Evolutionary conservation across 352 stramenopile species (phyloP), one percentile per base, ranked within the genome.

Genomic region (Globisporangium uncinulatum): DNA sequence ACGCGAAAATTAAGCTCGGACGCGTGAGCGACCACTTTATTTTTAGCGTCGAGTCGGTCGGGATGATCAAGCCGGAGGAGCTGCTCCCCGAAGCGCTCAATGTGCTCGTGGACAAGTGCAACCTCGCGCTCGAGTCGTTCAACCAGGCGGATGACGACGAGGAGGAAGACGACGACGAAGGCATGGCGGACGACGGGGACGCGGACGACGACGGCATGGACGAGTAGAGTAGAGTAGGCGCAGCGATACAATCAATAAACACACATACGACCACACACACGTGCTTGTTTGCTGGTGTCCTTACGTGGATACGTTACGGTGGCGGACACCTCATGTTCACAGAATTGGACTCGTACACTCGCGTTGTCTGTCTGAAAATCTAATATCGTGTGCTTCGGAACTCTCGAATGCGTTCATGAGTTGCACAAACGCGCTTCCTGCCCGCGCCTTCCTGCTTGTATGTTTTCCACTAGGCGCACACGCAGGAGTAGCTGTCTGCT

Each of bases 1-100:
- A 87, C 32, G 82, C 94, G 11, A 90, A 85, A 52, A 89, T 99
- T 29, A 73, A 79, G 56, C 87, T 99, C 19, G 88, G 76, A 37
- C 85, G 96, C 44, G 83, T 97, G 59, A 90, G 83, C 39, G 87
- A 99, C 73, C 95, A 99, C 72, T 99, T 99, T 69, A 98, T 99
- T 68, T 99, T 92, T 57, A 91, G 73, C 48, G 61, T 94, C 61
- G 84, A 94, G 65, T 87, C 79, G 6, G 84, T 92, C 4, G 84
- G 84, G 51, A 94, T 94, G 84, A 86, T 92, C 60, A 91, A 91
- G 43, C 74, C 82, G 1, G 80, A 94, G 51, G 84, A 94, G 66
- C 62, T 94, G 37, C 54, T 94, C 46, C 69, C 74, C 4, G 84
- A 94, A 56, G 84, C 84, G 32, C 72, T 94, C 17, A 86, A 83